Conservation (phyloP, 2,329 filamentous ascomycete species). For the Phyllosticta ampelicida region DNA sequence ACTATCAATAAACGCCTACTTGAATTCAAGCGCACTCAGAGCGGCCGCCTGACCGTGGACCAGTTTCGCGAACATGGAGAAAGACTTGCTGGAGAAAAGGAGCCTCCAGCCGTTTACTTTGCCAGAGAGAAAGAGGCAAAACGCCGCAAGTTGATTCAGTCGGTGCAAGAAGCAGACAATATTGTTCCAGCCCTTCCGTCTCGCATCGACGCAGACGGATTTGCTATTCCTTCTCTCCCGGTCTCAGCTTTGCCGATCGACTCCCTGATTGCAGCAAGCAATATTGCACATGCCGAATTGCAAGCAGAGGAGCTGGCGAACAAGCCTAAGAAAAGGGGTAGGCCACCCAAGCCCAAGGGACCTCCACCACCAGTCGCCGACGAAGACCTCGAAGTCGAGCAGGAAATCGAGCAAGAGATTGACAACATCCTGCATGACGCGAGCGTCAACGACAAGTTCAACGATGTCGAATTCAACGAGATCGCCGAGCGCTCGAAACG, state of each 20-base stretch:
- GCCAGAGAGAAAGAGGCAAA: slow-evolving; percentile 41
- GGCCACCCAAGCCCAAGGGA: slow-evolving; percentile 23
- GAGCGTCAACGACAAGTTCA: slow-evolving; percentile 21
- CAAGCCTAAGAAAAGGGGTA: slow-evolving; percentile 26
- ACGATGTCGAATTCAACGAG: slow-evolving; percentile 19
- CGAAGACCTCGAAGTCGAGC: slow-evolving; percentile 38
- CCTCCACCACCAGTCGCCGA: slow-evolving; percentile 25
- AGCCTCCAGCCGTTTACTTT: slow-evolving; percentile 69
- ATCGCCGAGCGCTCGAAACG: slow-evolving; percentile 20
- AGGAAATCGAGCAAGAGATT: slow-evolving; percentile 37
- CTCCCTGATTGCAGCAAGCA: slow-evolving; percentile 9
- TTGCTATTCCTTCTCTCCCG: slow-evolving; percentile 26
- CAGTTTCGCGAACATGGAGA: slow-evolving; percentile 68
- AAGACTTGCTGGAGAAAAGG: slow-evolving; percentile 49
- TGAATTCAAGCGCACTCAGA: slow-evolving; percentile 82
- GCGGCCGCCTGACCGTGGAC: slow-evolving; percentile 73
- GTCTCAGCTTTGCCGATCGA: slow-evolving; percentile 15
- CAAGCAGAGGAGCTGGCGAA: slow-evolving; percentile 14
- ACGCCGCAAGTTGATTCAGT: slow-evolving; percentile 19
- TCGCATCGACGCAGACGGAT: slow-evolving; percentile 32
- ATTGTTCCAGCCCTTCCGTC: slow-evolving; percentile 5
- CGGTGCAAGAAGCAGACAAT: slow-evolving; percentile 12
- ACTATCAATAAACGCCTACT: slow-evolving; percentile 86
- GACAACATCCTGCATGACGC: slow-evolving; percentile 20
- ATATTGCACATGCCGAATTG: slow-evolving; percentile 8